These are phyloP conservation scores for Sordaria brevicollis DNA, from an alignment of 495 filamentous ascomycete species.

Conservation along the genomic window DNA sequence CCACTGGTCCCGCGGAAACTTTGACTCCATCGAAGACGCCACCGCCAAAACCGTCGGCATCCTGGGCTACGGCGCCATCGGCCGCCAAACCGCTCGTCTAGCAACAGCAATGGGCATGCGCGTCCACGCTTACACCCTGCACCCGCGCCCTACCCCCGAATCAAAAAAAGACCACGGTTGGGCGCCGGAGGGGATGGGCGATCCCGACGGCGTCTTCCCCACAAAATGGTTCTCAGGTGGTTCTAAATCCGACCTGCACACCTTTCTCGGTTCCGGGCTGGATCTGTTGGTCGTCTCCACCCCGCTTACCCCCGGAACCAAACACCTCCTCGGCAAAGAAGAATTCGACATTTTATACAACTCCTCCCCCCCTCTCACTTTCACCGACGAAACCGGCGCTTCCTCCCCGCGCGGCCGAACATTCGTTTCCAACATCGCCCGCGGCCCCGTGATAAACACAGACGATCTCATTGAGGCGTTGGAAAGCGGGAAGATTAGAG, in stretches of 20 bases:
- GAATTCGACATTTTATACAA: conserved; percentile 56
- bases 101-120: conserved; percentile 66
- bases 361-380: rapidly evolving
- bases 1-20: conserved; percentile 34
- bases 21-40: conserved; percentile 28
- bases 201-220: conserved; percentile 62
- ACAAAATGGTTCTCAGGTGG: conserved; percentile 65
- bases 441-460: conserved; percentile 63
- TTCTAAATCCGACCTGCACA: conserved; percentile 46
- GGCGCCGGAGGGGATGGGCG: conserved; percentile 66
- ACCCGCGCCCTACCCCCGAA: conserved; percentile 46
- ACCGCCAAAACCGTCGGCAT: conserved; percentile 37
- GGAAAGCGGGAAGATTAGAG: conserved; percentile 46
- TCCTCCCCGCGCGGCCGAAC: conserved; percentile 25
- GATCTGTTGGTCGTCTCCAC: conserved; percentile 67
- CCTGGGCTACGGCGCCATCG: conserved; percentile 43
- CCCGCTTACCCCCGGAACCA: conserved; percentile 62
- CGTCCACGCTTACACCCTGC: conserved; percentile 73
- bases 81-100: conserved; percentile 63
- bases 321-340: conserved; percentile 46
- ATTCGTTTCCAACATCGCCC: conserved; percentile 63
- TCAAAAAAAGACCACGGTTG: conserved; percentile 54
- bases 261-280: conserved; percentile 59
- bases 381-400: background rate
- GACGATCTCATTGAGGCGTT: conserved; percentile 55